Evolutionary conservation across 2,329 filamentous ascomycete genomes (phyloP).

Genomic region (Hortaea werneckii): DNA sequence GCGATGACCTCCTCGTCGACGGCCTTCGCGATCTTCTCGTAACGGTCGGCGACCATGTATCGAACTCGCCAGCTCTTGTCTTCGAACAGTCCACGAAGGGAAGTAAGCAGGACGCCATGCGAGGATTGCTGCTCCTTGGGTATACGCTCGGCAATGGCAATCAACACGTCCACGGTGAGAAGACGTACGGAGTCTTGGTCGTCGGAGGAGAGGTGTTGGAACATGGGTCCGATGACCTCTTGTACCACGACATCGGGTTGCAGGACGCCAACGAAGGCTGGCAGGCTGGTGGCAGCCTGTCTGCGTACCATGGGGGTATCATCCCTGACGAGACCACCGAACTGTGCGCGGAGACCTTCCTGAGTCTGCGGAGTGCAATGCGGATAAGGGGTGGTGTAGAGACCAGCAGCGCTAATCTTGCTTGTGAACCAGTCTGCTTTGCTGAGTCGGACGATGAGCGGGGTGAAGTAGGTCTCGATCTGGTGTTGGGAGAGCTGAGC

Average conservation of each 20-base stretch:
- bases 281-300: constrained; percentile 90
- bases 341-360: constrained; percentile 84
- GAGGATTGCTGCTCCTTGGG: constrained; percentile 97
- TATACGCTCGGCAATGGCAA: constrained; percentile 91
- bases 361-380: constrained; percentile 83
- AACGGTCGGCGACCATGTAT: constrained; percentile 98
- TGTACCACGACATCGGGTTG: constrained; percentile 71
- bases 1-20: constrained; percentile 95
- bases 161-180: constrained; percentile 90
- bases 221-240: constrained; percentile 97
- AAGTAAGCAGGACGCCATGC: constrained; percentile 84
- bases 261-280: constrained; percentile 98
- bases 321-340: constrained; percentile 87
- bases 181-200: constrained; percentile 96
- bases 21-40: constrained; percentile 98
- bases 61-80: constrained; percentile 99
- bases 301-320: constrained; percentile 98
- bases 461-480: constrained; percentile 95
- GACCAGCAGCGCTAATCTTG: constrained; percentile 93
- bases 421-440: constrained; percentile 99
- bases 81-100: constrained; percentile 85
- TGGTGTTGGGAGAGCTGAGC: constrained; percentile 80
- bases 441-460: constrained; percentile 85
- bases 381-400: constrained; percentile 87
- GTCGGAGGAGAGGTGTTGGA: constrained; percentile 91